These are phyloP conservation scores for Coniochaeta sp. DNA, from an alignment of 2,329 filamentous ascomycete species.

Conservation along the genomic window DNA sequence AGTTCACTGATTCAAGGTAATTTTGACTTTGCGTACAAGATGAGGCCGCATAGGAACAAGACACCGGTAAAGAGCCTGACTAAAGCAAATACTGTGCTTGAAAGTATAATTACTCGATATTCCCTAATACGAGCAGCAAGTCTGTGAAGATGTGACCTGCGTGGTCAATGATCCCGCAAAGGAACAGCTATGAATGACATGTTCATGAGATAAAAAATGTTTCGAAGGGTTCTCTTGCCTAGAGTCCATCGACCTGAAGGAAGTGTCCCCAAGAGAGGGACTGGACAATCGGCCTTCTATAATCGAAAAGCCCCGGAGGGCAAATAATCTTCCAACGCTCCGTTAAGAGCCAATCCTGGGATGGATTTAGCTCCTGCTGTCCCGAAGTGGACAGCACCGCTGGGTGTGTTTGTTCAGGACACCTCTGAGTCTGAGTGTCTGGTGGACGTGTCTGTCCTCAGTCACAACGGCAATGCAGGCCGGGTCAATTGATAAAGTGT, in stretches of 20 bases:
- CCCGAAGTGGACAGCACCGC: constrained; percentile 63
- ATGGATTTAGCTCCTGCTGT: constrained; percentile 61
- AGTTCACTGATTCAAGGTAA: too few relatives aligned
- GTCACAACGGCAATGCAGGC: not conserved
- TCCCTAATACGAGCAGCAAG: not conserved
- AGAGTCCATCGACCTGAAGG: constrained; percentile 25
- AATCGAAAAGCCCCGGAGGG: constrained; percentile 19
- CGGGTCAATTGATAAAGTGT: not conserved
- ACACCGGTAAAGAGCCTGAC: not conserved
- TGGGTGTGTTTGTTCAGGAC: constrained; percentile 31
- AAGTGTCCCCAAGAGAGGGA: constrained; percentile 17
- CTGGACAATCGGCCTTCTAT: constrained; percentile 29
- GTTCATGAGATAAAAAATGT: constrained; percentile 16
- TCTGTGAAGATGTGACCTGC: not conserved
- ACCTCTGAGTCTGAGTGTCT: not conserved
- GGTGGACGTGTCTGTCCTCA: not conserved
- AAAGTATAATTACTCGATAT: not conserved
- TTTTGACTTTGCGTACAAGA: too few relatives aligned
- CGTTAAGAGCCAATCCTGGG: constrained; percentile 69
- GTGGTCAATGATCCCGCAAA: not conserved
- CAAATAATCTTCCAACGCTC: constrained; percentile 65
- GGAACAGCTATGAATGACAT: not conserved
- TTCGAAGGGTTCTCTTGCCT: constrained; percentile 34
- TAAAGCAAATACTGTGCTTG: not conserved
- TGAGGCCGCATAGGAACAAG: not conserved